Base-by-base conservation (phyloP, 2,329 filamentous ascomycete species). In the Dactylonectria estremocensis region DNA sequence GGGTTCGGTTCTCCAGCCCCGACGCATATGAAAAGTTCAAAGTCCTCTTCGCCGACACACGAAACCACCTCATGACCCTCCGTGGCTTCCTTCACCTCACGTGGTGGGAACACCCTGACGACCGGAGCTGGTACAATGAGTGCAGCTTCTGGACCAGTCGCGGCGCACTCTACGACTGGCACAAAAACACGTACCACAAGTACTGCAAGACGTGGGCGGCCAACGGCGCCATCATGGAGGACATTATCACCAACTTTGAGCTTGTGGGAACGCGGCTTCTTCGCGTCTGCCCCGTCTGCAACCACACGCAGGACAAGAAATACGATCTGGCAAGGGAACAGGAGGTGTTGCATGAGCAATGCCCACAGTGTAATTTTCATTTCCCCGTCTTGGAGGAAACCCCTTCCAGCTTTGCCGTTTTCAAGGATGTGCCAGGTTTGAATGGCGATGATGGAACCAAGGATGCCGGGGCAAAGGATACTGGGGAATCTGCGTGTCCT, bases 181-280 rank as follows among this genome's bases (percentile, higher is more conserved):
- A 73, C 11, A 73, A 67, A 49, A 70, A 65, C 10, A 73, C 56
- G 1, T 73, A 73, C 33, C 52, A 70, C 20, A 72, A 72, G 33
- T 52, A 72, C 64, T 72, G 57, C 43, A 70, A 73, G 37, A 14
- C 62, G 8, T 72, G 54, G 64, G 69, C 69, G 0, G 67, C 52
- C 0, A 72, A 72, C 10, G 64, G 67, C 2, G 71, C 64, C 40
- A 73, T 73, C 13, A 70, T 73, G 61, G 71, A 73, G 45, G 71
- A 67, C 6, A 69, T 73, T 3, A 65, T 66, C 5, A 72, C 67
- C n/a, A 73, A 73, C 31, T 73, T 66, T 14, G 67, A 73, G 59
- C 71, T 73, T 6, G 45, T 68, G 5, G 48, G 70, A 2, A 73
- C 63, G 1, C 24, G 69, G 0, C 28, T 73, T 1, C 63, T 73